Conservation (phyloP, 768 basidiomycete species). For the Lentinula detonsa region DNA sequence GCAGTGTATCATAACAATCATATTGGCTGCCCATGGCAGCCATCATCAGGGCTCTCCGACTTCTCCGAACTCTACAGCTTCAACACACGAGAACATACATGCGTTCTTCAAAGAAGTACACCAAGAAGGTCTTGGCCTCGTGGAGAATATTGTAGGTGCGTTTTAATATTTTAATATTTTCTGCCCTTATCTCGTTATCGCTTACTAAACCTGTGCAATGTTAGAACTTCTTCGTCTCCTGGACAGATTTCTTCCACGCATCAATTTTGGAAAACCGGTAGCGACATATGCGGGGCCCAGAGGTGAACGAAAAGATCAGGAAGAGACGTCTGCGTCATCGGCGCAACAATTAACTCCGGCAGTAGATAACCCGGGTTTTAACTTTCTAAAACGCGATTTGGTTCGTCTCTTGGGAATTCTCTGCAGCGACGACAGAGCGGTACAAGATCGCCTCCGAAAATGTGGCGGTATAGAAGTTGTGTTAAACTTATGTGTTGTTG, state of each 20-base stretch:
- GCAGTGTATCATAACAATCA: conserved; percentile 67
- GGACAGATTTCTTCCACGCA: conserved; percentile 78
- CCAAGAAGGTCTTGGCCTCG: conserved; percentile 32
- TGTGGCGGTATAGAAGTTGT: conserved; percentile 75
- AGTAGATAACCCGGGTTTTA: conserved; percentile 56
- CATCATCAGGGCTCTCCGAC: conserved; percentile 2
- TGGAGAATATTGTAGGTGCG: conserved; percentile 57
- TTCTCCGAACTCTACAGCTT: conserved; percentile 11
- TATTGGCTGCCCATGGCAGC: conserved; percentile 43
- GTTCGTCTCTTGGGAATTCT: conserved; percentile 84
- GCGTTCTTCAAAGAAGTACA: conserved; percentile 38
- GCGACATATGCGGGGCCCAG: not conserved
- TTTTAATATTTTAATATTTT: not conserved
- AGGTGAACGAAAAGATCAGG: not conserved
- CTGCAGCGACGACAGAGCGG: conserved; percentile 52
- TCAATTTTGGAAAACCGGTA: conserved; percentile 71
- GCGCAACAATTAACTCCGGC: conserved; percentile 11
- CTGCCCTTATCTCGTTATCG: not conserved
- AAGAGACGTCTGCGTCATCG: conserved; percentile 16
- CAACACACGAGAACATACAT: conserved; percentile 24
- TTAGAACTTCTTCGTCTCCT: conserved; percentile 70
- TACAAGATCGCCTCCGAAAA: conserved; percentile 69
- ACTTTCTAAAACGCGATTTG: conserved; percentile 83
- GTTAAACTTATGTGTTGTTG: conserved; percentile 84
- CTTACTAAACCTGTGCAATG: not conserved